Evolutionary conservation across 2,329 filamentous ascomycete genomes (phyloP).

Genomic region (Aspergillus arachidicola): DNA sequence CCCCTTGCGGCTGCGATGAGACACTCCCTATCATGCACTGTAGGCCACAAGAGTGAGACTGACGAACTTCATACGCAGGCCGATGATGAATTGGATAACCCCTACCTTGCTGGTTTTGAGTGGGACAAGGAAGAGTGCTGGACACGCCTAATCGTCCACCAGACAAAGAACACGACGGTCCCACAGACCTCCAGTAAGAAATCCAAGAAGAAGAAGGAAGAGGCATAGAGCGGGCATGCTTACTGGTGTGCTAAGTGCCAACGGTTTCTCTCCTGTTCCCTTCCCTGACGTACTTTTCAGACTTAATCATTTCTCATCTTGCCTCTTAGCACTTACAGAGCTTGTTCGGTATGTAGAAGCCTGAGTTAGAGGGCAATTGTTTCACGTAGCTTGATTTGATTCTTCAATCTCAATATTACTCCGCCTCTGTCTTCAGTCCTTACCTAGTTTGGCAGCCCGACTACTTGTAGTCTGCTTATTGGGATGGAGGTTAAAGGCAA

Average conservation of each 20-base stretch:
- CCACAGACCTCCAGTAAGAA: constrained; percentile 51
- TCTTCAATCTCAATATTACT: constrained; percentile 15
- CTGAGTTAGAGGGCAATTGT: constrained; percentile 25
- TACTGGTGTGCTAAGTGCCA: constrained; percentile 1
- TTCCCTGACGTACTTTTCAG: background rate
- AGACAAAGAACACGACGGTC: constrained; percentile 68
- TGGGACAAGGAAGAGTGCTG: constrained; percentile 94
- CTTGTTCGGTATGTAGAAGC: constrained; percentile 27
- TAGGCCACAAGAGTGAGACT: background rate
- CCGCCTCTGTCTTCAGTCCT: constrained; percentile 13
- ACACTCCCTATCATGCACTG: background rate
- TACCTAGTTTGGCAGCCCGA: background rate
- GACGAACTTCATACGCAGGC: constrained; percentile 55
- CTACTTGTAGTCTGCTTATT: background rate
- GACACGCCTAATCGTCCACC: constrained; percentile 84
- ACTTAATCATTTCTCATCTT: constrained; percentile 14
- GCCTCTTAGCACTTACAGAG: constrained; percentile 18
- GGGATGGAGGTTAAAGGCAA: background rate
- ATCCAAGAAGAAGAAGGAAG: constrained; percentile 65
- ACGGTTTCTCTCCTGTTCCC: constrained; percentile 1
- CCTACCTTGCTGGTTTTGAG: constrained; percentile 91
- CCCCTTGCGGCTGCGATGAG: background rate
- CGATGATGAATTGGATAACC: constrained; percentile 86
- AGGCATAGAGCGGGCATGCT: constrained; percentile 30
- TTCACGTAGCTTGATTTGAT: constrained; percentile 17